Evolutionary conservation across 495 filamentous ascomycete genomes (phyloP).

Genomic region (Thermothielavioides terrestris): DNA sequence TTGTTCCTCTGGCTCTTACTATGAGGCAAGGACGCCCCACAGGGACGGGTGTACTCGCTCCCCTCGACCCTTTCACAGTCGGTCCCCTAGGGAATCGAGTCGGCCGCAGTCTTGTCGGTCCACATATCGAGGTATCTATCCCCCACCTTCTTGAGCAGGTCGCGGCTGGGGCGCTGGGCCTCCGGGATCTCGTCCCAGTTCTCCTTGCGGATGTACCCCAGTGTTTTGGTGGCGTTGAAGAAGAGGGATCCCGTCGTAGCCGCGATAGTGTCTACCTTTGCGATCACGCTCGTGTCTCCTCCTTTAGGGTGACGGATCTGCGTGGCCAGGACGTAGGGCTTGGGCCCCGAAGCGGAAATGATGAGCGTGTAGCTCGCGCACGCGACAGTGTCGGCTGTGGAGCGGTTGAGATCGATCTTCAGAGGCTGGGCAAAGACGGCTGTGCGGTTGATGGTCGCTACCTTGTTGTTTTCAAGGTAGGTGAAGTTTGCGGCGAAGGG

Average conservation of each 20-base stretch:
- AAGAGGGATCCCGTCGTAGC: constrained; percentile 41
- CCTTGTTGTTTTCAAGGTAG: constrained; percentile 38
- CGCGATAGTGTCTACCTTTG: constrained; percentile 37
- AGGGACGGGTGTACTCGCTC: constrained; percentile 29
- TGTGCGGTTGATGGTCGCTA: constrained; percentile 18
- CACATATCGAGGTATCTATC: constrained; percentile 45
- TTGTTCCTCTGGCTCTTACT: constrained; percentile 34
- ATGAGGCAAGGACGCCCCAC: constrained; percentile 29
- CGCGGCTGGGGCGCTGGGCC: constrained; percentile 22
- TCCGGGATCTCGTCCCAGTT: constrained; percentile 30
- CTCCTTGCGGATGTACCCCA: constrained; percentile 35
- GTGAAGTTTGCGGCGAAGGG: constrained; percentile 30
- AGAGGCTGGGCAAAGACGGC: constrained; percentile 29
- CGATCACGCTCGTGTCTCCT: constrained; percentile 26
- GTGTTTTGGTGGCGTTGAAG: constrained; percentile 38
- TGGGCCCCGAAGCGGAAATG: constrained; percentile 28
- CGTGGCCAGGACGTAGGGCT: constrained; percentile 35
- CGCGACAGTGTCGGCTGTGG: constrained; percentile 32
- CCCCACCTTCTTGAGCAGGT: constrained; percentile 34
- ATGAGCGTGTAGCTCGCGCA: constrained; percentile 40
- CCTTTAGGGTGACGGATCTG: constrained; percentile 33
- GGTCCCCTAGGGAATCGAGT: constrained; percentile 39
- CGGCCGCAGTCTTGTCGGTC: constrained; percentile 37
- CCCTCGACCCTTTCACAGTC: constrained; percentile 43
- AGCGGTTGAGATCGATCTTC: constrained; percentile 31